Base-by-base conservation (phyloP, 2,329 filamentous ascomycete species). In the Macroventuria anomochaeta region DNA sequence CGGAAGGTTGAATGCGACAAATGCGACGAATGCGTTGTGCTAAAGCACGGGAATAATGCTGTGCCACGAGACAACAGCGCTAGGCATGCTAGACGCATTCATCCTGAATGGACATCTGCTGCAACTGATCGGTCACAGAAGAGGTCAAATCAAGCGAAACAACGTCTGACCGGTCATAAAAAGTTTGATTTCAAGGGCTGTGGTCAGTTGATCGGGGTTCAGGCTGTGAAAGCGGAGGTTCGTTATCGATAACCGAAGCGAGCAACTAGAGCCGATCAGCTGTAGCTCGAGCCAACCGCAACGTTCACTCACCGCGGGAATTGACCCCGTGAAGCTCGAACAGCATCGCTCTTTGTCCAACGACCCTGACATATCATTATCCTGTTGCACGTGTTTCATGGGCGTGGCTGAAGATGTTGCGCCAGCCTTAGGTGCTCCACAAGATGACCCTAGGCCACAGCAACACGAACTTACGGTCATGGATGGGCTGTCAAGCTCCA, bases 401-500 rank as follows among this genome's bases (percentile, higher is more conserved):
- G 72, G 56, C 64, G 63, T 62, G 62, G 62, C 63, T 67, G 69
- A 70, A 70, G 64, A 74, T 73, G 72, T 64, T 68, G 69, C 65
- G 62, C 69, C 68, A 71, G 63, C 57, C 62, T 62, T 68, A 68
- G 70, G 67, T 69, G 70, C 61, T 57, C 58, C 63, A 71, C 69
- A 73, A 46, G 62, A 72, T 74, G 70, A 58, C 63, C 54, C 61
- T 53, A 65, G 56, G 61, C 68, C 64, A 56, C 67, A 63, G 42
- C 65, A 60, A 49, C 54, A 60, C 37, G 67, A 68, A 53, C 43
- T 61, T 59, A 57, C 64, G 63, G 71, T 69, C 63, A 77, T 77
- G 75, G 75, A 76, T 59, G 69, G 68, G 50, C 67, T 73, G 39
- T 75, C 75, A 31, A 80, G 77, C 71, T 81, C 79, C 48, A 81